Conservation (phyloP, 1,284 basidiomycete genomes). For the Sporisorium reilianum region DNA sequence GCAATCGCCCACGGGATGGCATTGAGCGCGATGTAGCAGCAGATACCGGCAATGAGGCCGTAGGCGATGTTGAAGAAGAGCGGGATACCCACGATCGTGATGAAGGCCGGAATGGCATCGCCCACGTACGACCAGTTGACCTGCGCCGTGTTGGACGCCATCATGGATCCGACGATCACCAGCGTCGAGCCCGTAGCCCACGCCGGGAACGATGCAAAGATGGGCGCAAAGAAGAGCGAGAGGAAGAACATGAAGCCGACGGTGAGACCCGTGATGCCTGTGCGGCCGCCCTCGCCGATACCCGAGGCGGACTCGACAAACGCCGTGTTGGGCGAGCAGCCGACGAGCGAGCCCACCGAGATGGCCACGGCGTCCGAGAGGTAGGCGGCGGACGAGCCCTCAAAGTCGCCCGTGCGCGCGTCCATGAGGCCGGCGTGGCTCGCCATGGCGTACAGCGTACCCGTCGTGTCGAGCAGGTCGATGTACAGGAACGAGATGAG, state of each 20-base stretch:
- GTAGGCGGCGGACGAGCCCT: slow-evolving; percentile 83
- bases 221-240: slow-evolving; percentile 87
- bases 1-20: slow-evolving; percentile 76
- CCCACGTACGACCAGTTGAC: slow-evolving; percentile 89
- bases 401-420: slow-evolving; percentile 86
- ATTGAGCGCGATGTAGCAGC: slow-evolving; percentile 81
- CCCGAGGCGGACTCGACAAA: slow-evolving; percentile 80
- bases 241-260: slow-evolving; percentile 84
- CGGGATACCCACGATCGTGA: slow-evolving; percentile 54
- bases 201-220: slow-evolving; percentile 85
- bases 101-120: slow-evolving; percentile 78
- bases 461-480: slow-evolving; percentile 74
- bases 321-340: slow-evolving; percentile 87
- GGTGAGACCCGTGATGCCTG: slow-evolving; percentile 83
- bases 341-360: slow-evolving; percentile 83
- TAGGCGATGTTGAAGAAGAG: slow-evolving; percentile 80
- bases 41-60: slow-evolving; percentile 84
- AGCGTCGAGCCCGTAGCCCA: slow-evolving; percentile 91
- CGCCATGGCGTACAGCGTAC: slow-evolving; percentile 90
- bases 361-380: slow-evolving; percentile 80
- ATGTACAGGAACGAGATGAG: slow-evolving; percentile 86
- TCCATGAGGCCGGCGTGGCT: slow-evolving; percentile 90
- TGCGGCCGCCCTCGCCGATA: slow-evolving; percentile 83
- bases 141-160: slow-evolving; percentile 86
- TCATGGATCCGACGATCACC: slow-evolving; percentile 86